Evolutionary conservation across 1,284 basidiomycete genomes (phyloP).

Genomic region (Xanthoconium separans): DNA sequence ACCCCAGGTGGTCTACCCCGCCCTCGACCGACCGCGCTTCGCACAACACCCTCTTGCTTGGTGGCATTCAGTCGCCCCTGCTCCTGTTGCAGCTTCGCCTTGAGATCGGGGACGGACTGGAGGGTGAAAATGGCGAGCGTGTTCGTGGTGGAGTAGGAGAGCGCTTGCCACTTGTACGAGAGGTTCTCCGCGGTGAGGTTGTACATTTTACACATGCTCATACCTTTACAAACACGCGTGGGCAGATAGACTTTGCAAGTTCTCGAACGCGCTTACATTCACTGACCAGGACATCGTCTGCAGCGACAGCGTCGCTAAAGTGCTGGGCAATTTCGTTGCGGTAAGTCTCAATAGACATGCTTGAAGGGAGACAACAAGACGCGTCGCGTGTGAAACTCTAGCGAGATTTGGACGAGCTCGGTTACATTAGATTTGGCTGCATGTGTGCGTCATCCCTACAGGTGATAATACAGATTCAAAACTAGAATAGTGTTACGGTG

Average conservation of each 20-base stretch:
- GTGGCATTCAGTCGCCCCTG: slow-evolving; percentile 41
- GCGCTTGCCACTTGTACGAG: slow-evolving; percentile 72
- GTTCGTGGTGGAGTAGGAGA: slow-evolving; percentile 40
- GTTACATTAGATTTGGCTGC: slow-evolving; percentile 23
- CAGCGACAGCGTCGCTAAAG: slow-evolving; percentile 36
- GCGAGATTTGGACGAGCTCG: slow-evolving; percentile 4
- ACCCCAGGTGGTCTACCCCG: slow-evolving; percentile 2
- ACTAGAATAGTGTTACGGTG: slow-evolving; percentile 24
- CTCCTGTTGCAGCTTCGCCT: slow-evolving; percentile 52
- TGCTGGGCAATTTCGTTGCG: slow-evolving; percentile 29
- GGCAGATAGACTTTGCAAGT: not conserved
- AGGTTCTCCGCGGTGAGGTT: slow-evolving; percentile 55
- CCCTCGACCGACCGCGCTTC: not conserved
- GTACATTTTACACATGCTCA: slow-evolving; percentile 64
- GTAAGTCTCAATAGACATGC: slow-evolving; percentile 27
- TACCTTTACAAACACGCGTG: slow-evolving; percentile 42
- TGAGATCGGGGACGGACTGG: slow-evolving; percentile 53
- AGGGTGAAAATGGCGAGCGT: slow-evolving; percentile 48
- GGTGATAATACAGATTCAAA: slow-evolving; percentile 32
- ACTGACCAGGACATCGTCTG: slow-evolving; percentile 37
- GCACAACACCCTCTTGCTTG: slow-evolving; percentile 33
- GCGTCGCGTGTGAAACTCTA: not conserved
- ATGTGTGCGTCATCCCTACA: slow-evolving; percentile 25
- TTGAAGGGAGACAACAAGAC: not conserved
- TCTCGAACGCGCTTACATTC: slow-evolving; percentile 44